Evolutionary conservation across 352 stramenopile genomes (phyloP), one percentile per base, ranked within the genome.

Genomic region (Globisporangium paroecandrum): DNA sequence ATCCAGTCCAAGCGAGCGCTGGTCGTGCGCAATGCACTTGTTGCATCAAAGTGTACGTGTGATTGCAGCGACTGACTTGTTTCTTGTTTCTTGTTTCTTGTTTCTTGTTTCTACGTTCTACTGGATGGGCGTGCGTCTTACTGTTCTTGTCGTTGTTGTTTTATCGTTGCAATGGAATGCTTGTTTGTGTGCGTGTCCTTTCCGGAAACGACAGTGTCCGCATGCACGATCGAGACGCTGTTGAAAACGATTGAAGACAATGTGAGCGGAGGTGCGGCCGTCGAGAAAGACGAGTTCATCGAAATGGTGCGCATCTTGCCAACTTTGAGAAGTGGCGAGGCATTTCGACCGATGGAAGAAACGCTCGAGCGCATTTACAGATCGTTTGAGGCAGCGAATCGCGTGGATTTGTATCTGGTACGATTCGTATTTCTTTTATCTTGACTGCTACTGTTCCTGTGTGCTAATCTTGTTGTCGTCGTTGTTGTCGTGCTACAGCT

Each of bases 1-100:
- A 81, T 93, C 34, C 82, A 93, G 64, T 83, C 82, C 57, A 93
- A 86, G 73, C 82, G 85, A 62, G 87, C 88, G 51, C 70, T 85
- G 72, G 55, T 71, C 25, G 77, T 93, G 58, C 81, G 77, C 62
- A 92, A 95, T 55, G 82, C 87, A 12, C 77, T 95, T 4, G 81
- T 93, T 18, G 85, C 77, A 4, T 85, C 82, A 1, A 86, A 89
- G 20, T 58, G 77, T 85, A 67, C 36, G 70, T 77, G 1, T 22
- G 10, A 51, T 51, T 51, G 41, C 7, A 51, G 36, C 7, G 18
- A 24, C 7, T 55, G 38, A 5, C 12, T 43, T 13, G 15, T 27
- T 24, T 18, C 25, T 24, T 22, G 12, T 1, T 38, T 46, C 15
- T 55, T n/a, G n/a, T n/a, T n/a, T n/a, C 12, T 43, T 13, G 15